These are phyloP conservation scores for Ilyonectria robusta DNA, from an alignment of 2,329 filamentous ascomycete genomes.

Conservation along the genomic window DNA sequence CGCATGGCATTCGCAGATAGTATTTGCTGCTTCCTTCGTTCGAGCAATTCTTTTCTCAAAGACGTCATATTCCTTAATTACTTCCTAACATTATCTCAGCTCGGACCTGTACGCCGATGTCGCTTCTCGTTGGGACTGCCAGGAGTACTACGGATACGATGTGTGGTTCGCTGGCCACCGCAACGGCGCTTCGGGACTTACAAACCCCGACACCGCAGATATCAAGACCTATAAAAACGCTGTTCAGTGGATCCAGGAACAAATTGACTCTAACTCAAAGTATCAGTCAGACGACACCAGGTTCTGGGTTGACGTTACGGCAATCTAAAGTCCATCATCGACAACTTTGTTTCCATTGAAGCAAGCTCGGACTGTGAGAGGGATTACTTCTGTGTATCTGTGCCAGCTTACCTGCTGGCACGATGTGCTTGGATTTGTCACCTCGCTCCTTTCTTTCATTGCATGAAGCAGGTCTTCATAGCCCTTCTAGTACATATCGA, in stretches of 20 bases:
- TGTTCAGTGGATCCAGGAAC: conserved; percentile 11
- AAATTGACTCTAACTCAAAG: conserved; percentile 11
- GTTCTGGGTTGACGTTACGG: conserved; percentile 15
- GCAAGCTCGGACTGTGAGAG: no score
- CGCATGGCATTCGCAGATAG: no score
- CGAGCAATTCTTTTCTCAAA: no score
- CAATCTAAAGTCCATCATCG: conserved; percentile 1
- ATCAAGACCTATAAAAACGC: conserved; percentile 11
- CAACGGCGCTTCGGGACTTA: conserved; percentile 7
- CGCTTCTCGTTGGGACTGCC: conserved; percentile 13
- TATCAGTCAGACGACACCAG: conserved; percentile 9
- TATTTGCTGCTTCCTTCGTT: no score
- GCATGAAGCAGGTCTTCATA: no score
- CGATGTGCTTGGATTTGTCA: no score
- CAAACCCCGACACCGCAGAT: conserved; percentile 3
- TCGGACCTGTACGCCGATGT: conserved; percentile 13
- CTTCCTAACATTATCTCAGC: not conserved
- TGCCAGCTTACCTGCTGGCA: no score
- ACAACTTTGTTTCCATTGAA: no score
- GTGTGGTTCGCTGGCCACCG: conserved; percentile 11
- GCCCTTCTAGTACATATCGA: no score
- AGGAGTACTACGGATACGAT: conserved; percentile 11
- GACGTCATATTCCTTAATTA: not conserved
- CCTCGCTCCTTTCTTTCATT: no score
- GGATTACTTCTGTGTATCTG: no score